phyloP scores from a whole-genome alignment of 805 yeast genomes.

The Wickerhamiella dianesei region DNA sequence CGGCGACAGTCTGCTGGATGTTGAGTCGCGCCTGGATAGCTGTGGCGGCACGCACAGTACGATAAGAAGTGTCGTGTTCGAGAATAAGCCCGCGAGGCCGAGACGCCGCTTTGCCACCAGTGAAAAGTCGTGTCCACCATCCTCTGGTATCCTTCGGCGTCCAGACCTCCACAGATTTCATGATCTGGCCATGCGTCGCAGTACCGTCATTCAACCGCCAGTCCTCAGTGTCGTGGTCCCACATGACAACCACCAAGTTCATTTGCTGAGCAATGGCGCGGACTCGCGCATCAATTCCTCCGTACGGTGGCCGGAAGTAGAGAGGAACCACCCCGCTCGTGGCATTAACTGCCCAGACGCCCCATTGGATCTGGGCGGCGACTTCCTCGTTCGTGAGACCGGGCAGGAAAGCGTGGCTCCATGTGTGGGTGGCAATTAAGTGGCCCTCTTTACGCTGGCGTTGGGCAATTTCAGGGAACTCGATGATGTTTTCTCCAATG shows the following conservation, averaged over 20 bases:
- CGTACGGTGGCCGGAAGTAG: conserved; percentile 95
- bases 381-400: conserved; percentile 63
- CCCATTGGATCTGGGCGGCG: conserved; percentile 86
- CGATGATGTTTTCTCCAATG: conserved; percentile 66
- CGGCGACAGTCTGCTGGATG: conserved; percentile 14
- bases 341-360: conserved; percentile 96
- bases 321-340: conserved; percentile 76
- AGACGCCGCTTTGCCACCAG: conserved; percentile 6
- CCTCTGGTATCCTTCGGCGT: conserved; percentile 15
- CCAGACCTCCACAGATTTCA: conserved; percentile 46
- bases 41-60: conserved; percentile 50
- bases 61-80: conserved; percentile 67
- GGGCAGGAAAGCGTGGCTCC: conserved; percentile 84
- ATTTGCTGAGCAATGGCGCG: conserved; percentile 66
- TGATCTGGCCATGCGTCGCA: conserved; percentile 40
- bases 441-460: conserved; percentile 51
- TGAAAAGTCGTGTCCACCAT: neutral
- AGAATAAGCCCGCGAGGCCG: conserved; percentile 48
- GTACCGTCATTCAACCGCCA: conserved; percentile 57
- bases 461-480: conserved; percentile 59
- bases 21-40: conserved; percentile 2
- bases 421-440: conserved; percentile 75
- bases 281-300: conserved; percentile 81
- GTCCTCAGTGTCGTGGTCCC: conserved; percentile 88
- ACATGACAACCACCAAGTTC: conserved; percentile 75